Evolutionary conservation across 345 rosid genomes (phyloP), one percentile per base, ranked within the genome.

Genomic region (Moricandia moricandioides): DNA sequence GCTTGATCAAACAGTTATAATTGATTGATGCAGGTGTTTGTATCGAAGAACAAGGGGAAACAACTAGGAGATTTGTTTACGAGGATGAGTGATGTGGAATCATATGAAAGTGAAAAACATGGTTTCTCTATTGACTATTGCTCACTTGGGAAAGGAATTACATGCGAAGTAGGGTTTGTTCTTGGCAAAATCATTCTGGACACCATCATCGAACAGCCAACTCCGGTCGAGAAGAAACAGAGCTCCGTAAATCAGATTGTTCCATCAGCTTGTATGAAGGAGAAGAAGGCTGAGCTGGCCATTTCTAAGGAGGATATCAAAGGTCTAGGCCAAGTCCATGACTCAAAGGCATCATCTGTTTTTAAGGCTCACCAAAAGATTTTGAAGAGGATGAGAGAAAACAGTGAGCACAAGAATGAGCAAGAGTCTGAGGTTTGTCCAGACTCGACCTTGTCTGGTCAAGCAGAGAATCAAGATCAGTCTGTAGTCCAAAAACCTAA

Each of bases 181-280:
- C 80, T 95, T 39, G 99, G 97, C 21, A 83, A 83, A 84, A 83
- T 95, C 80, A 88, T 95, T 70, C 67, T 90, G 70, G 87, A 85
- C 51, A 90, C 97, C 40, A 67, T 95, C 84, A 47, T 16, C 17
- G n/a, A 62, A 69, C 69, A 47, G 59, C 73, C 74, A 73, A 69
- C 62, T 69, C 66, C 57, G 76, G 59, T 35, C 58, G 68, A 71
- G 61, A 62, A 78, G 76, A 35, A 65, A 26, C 71, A 33, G 18
- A 67, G 51, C 29, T 4, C 26, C 57, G 7, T 1, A 45, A 58
- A 73, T 17, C 71, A 70, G 35, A 30, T 7, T 66, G 56, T 26
- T 60, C 11, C 54, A 26, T 69, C 58, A 11, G 59, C 55, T 33
- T 54, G 16, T 65, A 49, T 73, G 56, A 31, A 69, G 67, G 35